Evolutionary conservation across 805 yeast species (phyloP).

Genomic region (Candida lessepsii): DNA sequence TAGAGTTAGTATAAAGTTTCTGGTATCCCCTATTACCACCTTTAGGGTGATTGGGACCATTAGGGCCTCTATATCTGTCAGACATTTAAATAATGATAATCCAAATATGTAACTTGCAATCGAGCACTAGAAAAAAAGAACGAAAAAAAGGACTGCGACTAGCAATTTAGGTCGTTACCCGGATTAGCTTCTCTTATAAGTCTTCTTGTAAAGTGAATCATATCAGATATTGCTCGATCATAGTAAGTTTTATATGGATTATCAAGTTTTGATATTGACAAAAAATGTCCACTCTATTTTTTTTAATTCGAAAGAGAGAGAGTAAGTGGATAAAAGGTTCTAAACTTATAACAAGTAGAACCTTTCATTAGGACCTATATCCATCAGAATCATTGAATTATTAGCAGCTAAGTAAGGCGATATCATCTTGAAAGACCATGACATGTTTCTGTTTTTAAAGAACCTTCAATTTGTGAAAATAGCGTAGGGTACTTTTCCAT

Average conservation of each 20-base stretch:
- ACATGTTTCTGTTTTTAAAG: too few species aligned
- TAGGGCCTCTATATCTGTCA: conserved; percentile 30
- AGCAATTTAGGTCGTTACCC: conserved; percentile 1
- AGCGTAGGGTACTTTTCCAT: too few species aligned
- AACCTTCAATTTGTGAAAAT: too few species aligned
- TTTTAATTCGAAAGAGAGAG: conserved; percentile 5
- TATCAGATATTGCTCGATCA: background rate
- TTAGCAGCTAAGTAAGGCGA: too few species aligned
- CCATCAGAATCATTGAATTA: too few species aligned
- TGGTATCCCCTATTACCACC: background rate
- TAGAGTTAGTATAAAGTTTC: background rate
- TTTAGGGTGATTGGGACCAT: conserved; percentile 18
- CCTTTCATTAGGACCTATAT: too few species aligned
- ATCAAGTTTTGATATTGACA: background rate
- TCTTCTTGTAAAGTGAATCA: background rate
- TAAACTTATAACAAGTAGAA: background rate
- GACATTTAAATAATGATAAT: conserved; percentile 22
- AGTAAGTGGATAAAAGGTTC: background rate
- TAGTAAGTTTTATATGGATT: background rate
- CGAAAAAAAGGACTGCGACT: conserved; percentile 3
- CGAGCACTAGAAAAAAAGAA: conserved; percentile 6
- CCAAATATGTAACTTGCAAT: background rate
- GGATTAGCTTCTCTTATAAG: background rate
- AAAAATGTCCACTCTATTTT: background rate
- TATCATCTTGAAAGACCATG: too few species aligned